These are phyloP conservation scores for Venturia effusa DNA, from an alignment of 2,329 filamentous ascomycete species.

Conservation along the genomic window DNA sequence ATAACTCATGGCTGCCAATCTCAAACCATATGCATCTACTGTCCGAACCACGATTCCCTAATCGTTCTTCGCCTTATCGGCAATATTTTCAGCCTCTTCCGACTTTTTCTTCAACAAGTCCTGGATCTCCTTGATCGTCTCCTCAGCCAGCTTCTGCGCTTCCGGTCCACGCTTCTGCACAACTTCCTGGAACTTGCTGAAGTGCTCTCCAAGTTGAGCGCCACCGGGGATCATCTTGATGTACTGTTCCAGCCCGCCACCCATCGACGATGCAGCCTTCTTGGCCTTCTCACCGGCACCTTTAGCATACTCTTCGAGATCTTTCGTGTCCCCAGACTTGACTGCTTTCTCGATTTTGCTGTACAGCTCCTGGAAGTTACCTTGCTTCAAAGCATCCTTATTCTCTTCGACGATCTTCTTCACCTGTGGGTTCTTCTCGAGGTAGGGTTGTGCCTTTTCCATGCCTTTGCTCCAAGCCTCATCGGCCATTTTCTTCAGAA, in stretches of 20 bases:
- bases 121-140: conserved; percentile 31
- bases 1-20: too few species aligned
- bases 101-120: conserved; percentile 13
- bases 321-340: conserved; percentile 48
- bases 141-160: conserved; percentile 57
- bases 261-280: conserved; percentile 32
- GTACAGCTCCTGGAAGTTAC: conserved; percentile 54
- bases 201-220: conserved; percentile 7
- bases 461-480: conserved; percentile 62
- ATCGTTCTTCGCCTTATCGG: conserved; percentile 13
- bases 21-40: too few species aligned
- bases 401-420: conserved; percentile 66
- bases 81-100: conserved; percentile 15
- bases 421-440: conserved; percentile 67
- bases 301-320: conserved; percentile 51
- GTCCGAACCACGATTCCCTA: not conserved
- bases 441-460: conserved; percentile 58
- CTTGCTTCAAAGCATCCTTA: conserved; percentile 53
- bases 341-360: conserved; percentile 50
- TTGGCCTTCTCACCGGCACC: conserved; percentile 49
- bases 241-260: conserved; percentile 47
- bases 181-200: conserved; percentile 54
- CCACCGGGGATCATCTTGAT: conserved; percentile 55
- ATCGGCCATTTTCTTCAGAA: conserved; percentile 57
- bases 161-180: conserved; percentile 59